Evolutionary conservation across 108 stramenopile genomes (phyloP), one percentile per base, ranked within the genome.

Genomic region (Cyclotella kingstonii): DNA sequence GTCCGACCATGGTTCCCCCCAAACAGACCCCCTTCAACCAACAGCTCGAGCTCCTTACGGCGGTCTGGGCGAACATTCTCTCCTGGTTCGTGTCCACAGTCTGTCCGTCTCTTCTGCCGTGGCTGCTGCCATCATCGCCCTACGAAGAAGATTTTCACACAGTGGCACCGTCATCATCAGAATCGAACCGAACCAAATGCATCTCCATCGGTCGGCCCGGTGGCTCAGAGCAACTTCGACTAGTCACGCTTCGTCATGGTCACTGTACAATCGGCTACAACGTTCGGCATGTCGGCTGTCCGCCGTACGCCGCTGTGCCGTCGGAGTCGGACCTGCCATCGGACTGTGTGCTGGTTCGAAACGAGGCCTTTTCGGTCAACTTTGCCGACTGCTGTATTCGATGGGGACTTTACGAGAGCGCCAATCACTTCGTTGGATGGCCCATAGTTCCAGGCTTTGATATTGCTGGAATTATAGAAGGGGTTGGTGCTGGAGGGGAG

Each of bases 401-500:
- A 22, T 91, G 88, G 90, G 90, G 93, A 1, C 73, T 95, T 30
- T 91, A 91, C 63, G 93, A 91, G 70, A 79, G 77, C 58, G 93
- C 90, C 36, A 85, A 89, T 45, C 62, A 84, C 43, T 90, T 84
- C 67, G 90, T 91, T 0, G 90, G 93, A 4, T 94, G 80, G 73
- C 93, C 93, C n/a, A 94, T 94, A 58, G 84, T 87, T 33, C 93
- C 93, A 21, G 93, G 93, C 3, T 94, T 94, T 74, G 90, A 95
- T 55, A 71, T 95, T 34, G 82, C 93, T 12, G 90, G 90, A 3
- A 60, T 64, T 1, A 68, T 95, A 0, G 84, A 89, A 52, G 26
- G 31, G 65, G 49, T 30, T 43, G 60, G 4, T 55, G 30, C 26
- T 18, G 4, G 18, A 4, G 18, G 9, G 41, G 2, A 47, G 35